phyloP scores from a whole-genome alignment of 805 yeast genomes.

The Pichia ethanolica region DNA sequence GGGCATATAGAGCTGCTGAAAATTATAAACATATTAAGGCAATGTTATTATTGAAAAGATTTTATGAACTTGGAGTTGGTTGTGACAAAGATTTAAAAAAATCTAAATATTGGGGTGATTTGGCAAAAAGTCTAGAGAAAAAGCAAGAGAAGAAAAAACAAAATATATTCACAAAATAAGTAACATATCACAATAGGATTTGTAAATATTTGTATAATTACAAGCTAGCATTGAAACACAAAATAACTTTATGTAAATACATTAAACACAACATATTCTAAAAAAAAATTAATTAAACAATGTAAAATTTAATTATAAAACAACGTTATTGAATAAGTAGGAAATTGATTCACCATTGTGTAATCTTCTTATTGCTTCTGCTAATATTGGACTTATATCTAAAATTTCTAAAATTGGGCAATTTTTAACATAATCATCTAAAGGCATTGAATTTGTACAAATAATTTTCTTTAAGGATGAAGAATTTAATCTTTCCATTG shows the following conservation, averaged over 20 bases:
- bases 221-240: no score
- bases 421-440: constrained; percentile 48
- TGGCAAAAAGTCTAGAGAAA: constrained; percentile 45
- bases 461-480: constrained; percentile 67
- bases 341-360: constrained; percentile 96
- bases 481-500: constrained; percentile 61
- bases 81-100: constrained; percentile 49
- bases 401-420: constrained; percentile 72
- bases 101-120: constrained; percentile 68
- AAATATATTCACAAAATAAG: neutral
- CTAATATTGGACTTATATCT: constrained; percentile 80
- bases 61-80: constrained; percentile 84
- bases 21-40: constrained; percentile 64
- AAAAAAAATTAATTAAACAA: neutral
- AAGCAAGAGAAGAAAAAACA: neutral
- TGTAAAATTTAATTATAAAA: neutral
- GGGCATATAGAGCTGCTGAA: constrained; percentile 87
- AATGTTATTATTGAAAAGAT: constrained; percentile 76
- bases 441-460: constrained; percentile 91
- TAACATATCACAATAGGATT: no score
- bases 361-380: constrained; percentile 88
- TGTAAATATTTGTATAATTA: no score
- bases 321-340: constrained; percentile 65
- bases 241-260: no score
- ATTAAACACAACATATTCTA: no score